Base-by-base conservation (phyloP, 108 stramenopile species). In the Pinguiococcus pyrenoidosus region DNA sequence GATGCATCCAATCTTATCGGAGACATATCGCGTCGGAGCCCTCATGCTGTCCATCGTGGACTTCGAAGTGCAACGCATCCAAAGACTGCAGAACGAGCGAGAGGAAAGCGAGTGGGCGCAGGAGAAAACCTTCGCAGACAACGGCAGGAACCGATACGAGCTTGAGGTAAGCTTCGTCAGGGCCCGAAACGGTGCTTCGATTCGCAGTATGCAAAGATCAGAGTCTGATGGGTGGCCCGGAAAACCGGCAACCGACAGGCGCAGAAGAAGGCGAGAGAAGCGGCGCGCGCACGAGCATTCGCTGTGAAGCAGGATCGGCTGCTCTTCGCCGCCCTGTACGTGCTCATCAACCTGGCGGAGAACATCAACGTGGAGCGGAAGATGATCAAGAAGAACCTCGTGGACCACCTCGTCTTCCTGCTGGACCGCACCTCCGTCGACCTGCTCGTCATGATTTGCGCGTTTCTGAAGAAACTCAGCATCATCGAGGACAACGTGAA, bases 261-360 rank as follows among this genome's bases (percentile, higher is more conserved):
- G n/a, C n/a, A n/a, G n/a, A n/a, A n/a, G n/a, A n/a, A n/a, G n/a
- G n/a, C n/a, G n/a, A n/a, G n/a, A 32, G 30, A 32, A 32, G 6
- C 30, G 30, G 30, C 30, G 30, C 30, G 30, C 4, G 6, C 6
- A 32, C 8, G 30, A 4, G 30, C 4, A 32, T 4, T 32, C 8
- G 6, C 6, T 32, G 30, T 32, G 27, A 54, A 59, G 40, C 72
- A 75, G 48, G 77, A 78, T 41, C 64, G 66, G 42, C 36, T 76
- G 33, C 46, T 79, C 4, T 76, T 63, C 27, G 67, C 64, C 20
- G 25, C 45, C 51, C 37, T 79, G 13, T 69, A 76, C 39, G 45
- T 79, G 37, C 61, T 76, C 29, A 64, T 69, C 38, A 79, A 79
- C 42, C 66, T 79, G 1, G 78, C 75, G 4, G 75, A 76, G 45